Base-by-base conservation (phyloP, 768 basidiomycete genomes). In the Phaeolepiota aurea region DNA sequence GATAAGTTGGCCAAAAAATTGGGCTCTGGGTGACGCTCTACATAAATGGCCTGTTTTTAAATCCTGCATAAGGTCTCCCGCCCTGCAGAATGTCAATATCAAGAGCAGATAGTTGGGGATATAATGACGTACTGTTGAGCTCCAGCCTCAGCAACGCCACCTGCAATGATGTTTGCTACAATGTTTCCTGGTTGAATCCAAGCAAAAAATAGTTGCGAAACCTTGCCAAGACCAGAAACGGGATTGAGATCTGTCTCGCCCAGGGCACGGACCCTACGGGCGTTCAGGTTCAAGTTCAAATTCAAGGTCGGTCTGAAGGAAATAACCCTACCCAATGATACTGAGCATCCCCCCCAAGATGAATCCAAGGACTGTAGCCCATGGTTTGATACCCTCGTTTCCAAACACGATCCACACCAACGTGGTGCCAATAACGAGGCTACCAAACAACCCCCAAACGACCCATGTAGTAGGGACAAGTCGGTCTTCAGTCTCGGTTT, bases 11-110 rank as follows among this genome's bases (percentile, higher is more conserved):
- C 90, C 89, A 51, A 82, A 93, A 57, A 97, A 96, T 54, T 94
- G 94, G 2, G 90, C 89, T 51, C 89, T 72, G 35, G 94, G 94
- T 16, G 91, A 93, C 5, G 92, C 92, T 47, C 73, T 76, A 41
- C 89, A 76, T n/a, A 98, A 66, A 58, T 96, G 89, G 0, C 94
- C 94, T 2, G 94, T 96, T 65, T 98, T 98, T 44, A 98, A 67
- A 61, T 98, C 94, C 65, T 98, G 94, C 94, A 98, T 97, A 5
- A 97, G 76, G 56, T 98, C 94, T 12, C 92, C 94, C 4, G 93
- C 91, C 58, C 88, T 92, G 48, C 38, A 42, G 28, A 44, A 37
- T 11, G 16, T 13, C 23, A 11, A 40, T 2, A 36, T 23, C 18
- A 18, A 4, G 23, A 15, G n/a, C 40, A 14, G 12, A 2, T 2